A percentile compares a stretch with the other conserved stretches of the same genome.
These are phyloP conservation scores for Lophiotrema nucula DNA, from an alignment of 495 filamentous ascomycete genomes.

Conservation along the genomic window DNA sequence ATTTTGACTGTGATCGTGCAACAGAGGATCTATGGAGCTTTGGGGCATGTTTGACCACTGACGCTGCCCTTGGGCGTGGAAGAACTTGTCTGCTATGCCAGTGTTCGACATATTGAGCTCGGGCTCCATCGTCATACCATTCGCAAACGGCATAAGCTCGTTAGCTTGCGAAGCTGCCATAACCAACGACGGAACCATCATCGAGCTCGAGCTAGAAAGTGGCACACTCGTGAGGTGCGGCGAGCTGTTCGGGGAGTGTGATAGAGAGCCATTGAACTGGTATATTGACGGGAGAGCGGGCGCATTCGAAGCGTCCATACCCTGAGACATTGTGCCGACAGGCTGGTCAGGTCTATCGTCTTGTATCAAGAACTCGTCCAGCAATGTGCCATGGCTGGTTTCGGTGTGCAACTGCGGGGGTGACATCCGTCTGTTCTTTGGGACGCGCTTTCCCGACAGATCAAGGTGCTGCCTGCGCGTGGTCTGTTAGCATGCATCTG, in stretches of 20 bases:
- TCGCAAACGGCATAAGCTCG: constrained; percentile 49
- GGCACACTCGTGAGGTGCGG: constrained; percentile 26
- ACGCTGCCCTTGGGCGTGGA: constrained; percentile 21
- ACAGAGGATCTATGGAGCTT: constrained; percentile 27
- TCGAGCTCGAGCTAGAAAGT: constrained; percentile 17
- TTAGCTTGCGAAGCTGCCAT: constrained; percentile 47
- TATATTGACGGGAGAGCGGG: constrained; percentile 33
- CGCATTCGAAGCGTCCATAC: constrained; percentile 19
- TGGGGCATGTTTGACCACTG: constrained; percentile 19
- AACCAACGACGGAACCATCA: constrained; percentile 33
- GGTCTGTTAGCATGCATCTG: no score
- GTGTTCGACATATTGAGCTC: constrained; percentile 29
- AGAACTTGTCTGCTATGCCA: constrained; percentile 37
- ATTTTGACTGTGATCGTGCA: constrained; percentile 33
- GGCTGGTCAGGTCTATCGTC: constrained; percentile 25
- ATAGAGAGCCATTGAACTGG: constrained; percentile 29
- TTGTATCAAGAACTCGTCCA: constrained; percentile 36
- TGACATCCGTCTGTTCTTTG: constrained; percentile 16
- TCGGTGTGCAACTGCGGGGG: constrained; percentile 10
- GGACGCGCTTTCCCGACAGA: constrained; percentile 29
- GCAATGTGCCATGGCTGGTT: not conserved
- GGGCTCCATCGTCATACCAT: constrained; percentile 36
- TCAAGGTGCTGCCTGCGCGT: constrained; percentile 57
- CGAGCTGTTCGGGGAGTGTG: constrained; percentile 27
- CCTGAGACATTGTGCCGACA: constrained; percentile 9